Evolutionary conservation across 1,284 basidiomycete species (phyloP).

Genomic region (Phlebopus sp.): DNA sequence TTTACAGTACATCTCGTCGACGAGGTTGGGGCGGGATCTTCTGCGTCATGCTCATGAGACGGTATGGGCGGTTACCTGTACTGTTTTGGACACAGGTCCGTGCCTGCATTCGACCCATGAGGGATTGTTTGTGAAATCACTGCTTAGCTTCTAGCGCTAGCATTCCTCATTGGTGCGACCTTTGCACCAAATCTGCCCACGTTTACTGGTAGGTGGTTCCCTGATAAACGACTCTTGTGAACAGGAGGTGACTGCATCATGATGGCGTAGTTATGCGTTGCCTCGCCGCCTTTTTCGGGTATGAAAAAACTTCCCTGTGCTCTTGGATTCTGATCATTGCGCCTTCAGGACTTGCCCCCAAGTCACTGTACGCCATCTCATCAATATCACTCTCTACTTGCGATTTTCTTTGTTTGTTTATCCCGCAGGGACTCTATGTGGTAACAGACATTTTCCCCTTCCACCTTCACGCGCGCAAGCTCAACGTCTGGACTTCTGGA

Average conservation of each 20-base stretch:
- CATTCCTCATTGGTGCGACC: slow-evolving; percentile 50
- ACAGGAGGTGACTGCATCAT: slow-evolving; percentile 5
- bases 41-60: slow-evolving; percentile 52
- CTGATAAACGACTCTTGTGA: neutral
- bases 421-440: slow-evolving; percentile 60
- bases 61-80: slow-evolving; percentile 55
- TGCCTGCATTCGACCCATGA: neutral
- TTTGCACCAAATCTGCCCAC: slow-evolving; percentile 50
- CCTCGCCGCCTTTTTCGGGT: slow-evolving; percentile 69
- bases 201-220: slow-evolving; percentile 38
- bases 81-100: slow-evolving; percentile 55
- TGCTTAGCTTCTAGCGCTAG: slow-evolving; percentile 38
- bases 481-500: slow-evolving; percentile 73
- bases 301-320: slow-evolving; percentile 18
- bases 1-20: neutral
- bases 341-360: slow-evolving; percentile 57
- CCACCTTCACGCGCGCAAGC: slow-evolving; percentile 71
- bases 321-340: slow-evolving; percentile 8
- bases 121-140: neutral
- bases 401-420: neutral
- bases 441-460: slow-evolving; percentile 73
- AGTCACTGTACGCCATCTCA: slow-evolving; percentile 50
- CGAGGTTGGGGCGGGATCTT: slow-evolving; percentile 55
- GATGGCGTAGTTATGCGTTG: slow-evolving; percentile 59
- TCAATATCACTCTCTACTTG: neutral